A percentile compares a stretch with the other conserved stretches of the same genome.
Conservation (phyloP, 1,284 basidiomycete species). For the Malassezia slooffiae region DNA sequence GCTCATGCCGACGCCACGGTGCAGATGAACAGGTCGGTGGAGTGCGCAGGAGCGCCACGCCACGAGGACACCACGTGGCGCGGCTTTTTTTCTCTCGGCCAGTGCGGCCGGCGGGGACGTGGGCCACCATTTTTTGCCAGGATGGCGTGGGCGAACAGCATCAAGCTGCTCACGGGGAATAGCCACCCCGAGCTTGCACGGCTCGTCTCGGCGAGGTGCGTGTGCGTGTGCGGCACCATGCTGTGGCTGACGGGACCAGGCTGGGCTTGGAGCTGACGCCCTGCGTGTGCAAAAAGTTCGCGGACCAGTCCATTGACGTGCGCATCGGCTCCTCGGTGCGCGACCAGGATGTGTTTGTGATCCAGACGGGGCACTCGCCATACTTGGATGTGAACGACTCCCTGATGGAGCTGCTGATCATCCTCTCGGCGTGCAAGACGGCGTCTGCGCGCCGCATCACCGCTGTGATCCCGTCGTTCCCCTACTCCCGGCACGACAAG, state of each 20-base stretch:
- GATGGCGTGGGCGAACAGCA: constrained; percentile 52
- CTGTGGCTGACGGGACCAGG: too few relatives aligned
- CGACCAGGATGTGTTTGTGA: constrained; percentile 57
- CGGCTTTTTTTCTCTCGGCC: not conserved
- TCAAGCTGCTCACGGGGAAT: constrained; percentile 88
- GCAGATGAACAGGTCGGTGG: not conserved
- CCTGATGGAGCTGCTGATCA: constrained; percentile 62
- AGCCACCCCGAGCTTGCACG: constrained; percentile 94
- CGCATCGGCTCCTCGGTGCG: constrained; percentile 70
- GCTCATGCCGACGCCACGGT: constrained; percentile 1
- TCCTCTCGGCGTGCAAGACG: constrained; percentile 89
- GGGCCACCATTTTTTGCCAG: constrained; percentile 6
- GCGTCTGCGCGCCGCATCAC: constrained; percentile 92
- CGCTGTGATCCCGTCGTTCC: constrained; percentile 94
- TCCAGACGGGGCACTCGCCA: constrained; percentile 41
- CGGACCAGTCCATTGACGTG: constrained; percentile 65
- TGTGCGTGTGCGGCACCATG: not conserved
- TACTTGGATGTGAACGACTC: constrained; percentile 43
- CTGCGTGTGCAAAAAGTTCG: constrained; percentile 86
- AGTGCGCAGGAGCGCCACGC: too few relatives aligned
- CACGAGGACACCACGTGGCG: too few relatives aligned
- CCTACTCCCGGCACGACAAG: constrained; percentile 93
- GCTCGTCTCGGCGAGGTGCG: constrained; percentile 87
- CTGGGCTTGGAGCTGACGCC: constrained; percentile 82
- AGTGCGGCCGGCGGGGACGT: not conserved